Base-by-base conservation (phyloP, 768 basidiomycete genomes). In the Cystoderma amianthinum region DNA sequence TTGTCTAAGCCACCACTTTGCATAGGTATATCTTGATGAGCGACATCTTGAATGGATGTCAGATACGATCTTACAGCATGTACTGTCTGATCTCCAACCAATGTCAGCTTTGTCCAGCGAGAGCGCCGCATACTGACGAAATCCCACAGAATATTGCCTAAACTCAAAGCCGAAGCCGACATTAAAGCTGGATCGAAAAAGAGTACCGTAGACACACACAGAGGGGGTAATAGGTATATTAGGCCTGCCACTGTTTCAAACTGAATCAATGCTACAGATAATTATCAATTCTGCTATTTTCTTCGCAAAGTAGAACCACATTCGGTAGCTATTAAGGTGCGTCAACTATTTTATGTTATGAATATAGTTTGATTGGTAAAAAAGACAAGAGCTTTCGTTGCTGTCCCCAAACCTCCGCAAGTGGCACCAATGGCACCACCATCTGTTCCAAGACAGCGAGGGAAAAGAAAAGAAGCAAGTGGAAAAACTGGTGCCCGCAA, bases 21-120 rank as follows among this genome's bases (percentile, higher is more conserved):
- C 13, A 7, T 46, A 85, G 82, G 63, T 93, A 3, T 94, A 93
- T 59, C 76, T 96, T 20, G 93, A 96, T 54, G 88, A 89, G 48
- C 74, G 78, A 9, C 93, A 96, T 65, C 61, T 87, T 12, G 71
- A 80, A 42, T 96, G 93, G 93, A 95, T 96, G 91, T 80, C 84
- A 4, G 91, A 95, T 51, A 51, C 61, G 18, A 70, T 85, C 32
- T 66, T 95, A 2, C 90, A 92, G 53, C 76, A 80, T 50, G 86
- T 95, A 13, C 70, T 96, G 2, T 72, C 76, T 7, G 89, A 91
- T 57, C 60, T 96, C 36, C 74, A 85, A 48, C 82, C 85, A 44
- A 66, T 81, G 89, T 73, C 39, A 52, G 63, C 41, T 12, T 45
- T 32, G 19, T 10, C 32, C 32, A 0, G 38, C 13, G 28, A 3